These are phyloP conservation scores for Botryosphaeria agaves DNA, from an alignment of 2,329 filamentous ascomycete species.

Conservation along the genomic window DNA sequence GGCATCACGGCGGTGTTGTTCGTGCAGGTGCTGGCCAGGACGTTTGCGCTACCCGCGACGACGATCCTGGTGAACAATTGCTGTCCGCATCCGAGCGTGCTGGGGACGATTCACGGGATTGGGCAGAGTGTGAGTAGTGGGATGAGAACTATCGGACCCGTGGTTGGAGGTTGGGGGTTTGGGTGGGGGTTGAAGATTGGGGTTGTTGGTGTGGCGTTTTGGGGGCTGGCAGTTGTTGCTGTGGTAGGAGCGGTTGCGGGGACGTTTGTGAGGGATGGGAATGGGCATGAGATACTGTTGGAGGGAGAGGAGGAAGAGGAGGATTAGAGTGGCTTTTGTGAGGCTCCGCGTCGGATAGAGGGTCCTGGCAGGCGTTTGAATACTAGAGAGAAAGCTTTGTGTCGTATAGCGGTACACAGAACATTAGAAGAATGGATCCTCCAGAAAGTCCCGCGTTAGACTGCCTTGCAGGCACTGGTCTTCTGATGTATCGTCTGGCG, in stretches of 20 bases:
- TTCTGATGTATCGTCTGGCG: no score
- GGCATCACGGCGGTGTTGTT: constrained; percentile 22
- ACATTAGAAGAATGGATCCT: no score
- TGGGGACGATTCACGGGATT: constrained; percentile 42
- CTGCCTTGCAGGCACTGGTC: no score
- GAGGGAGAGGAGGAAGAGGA: constrained; percentile 38
- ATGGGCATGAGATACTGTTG: constrained; percentile 40
- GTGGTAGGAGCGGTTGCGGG: constrained; percentile 39
- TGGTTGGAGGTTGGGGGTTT: constrained; percentile 35
- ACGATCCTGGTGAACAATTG: constrained; percentile 45
- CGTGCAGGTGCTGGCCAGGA: constrained; percentile 28
- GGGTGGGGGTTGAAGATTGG: constrained; percentile 35
- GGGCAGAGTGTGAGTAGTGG: constrained; percentile 37
- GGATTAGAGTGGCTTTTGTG: no score
- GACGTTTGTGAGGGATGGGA: constrained; percentile 46
- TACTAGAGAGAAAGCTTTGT: no score
- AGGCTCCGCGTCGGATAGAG: no score
- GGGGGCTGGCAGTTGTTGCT: constrained; percentile 36
- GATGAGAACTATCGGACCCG: constrained; percentile 37
- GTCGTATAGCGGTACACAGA: no score
- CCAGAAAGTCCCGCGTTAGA: no score
- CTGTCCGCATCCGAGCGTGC: constrained; percentile 33
- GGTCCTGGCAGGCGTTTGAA: no score
- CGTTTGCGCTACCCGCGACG: constrained; percentile 36
- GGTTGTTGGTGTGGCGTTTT: constrained; percentile 39